phyloP scores from a whole-genome alignment of 2,329 filamentous ascomycete genomes.

The Karstenula rhodostoma region DNA sequence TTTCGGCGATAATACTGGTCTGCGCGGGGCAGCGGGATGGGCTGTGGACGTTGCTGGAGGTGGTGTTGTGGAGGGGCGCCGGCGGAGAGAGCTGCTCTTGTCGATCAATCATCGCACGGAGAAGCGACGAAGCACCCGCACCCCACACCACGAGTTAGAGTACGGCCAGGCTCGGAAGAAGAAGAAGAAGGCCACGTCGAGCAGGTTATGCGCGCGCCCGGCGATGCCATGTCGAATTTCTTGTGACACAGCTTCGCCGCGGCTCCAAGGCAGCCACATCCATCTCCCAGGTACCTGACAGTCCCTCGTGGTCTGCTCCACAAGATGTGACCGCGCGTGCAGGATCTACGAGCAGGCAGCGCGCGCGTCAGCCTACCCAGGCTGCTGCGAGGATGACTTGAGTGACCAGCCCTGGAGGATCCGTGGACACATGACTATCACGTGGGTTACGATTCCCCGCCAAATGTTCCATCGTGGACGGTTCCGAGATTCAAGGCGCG shows the following conservation, averaged over 20 bases:
- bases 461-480: too few relatives aligned
- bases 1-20: slow-evolving; percentile 31
- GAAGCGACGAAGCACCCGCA: slow-evolving; percentile 17
- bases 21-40: slow-evolving; percentile 14
- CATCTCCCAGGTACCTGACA: background rate
- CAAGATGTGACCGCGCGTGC: background rate
- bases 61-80: slow-evolving; percentile 7
- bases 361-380: background rate
- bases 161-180: background rate
- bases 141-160: background rate
- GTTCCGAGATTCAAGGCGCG: too few relatives aligned
- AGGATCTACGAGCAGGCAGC: background rate
- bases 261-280: background rate
- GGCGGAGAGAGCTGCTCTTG: slow-evolving; percentile 6
- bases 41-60: slow-evolving; percentile 8
- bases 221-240: background rate
- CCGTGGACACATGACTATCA: slow-evolving; percentile 1
- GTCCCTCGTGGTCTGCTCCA: background rate
- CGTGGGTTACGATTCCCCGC: too few relatives aligned
- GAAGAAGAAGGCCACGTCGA: background rate
- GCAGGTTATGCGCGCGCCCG: background rate
- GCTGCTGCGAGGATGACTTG: background rate
- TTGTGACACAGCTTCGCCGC: background rate
- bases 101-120: slow-evolving; percentile 24
- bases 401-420: background rate